Conservation (phyloP, 306 rosid species). For the Cicer yamashitae region DNA sequence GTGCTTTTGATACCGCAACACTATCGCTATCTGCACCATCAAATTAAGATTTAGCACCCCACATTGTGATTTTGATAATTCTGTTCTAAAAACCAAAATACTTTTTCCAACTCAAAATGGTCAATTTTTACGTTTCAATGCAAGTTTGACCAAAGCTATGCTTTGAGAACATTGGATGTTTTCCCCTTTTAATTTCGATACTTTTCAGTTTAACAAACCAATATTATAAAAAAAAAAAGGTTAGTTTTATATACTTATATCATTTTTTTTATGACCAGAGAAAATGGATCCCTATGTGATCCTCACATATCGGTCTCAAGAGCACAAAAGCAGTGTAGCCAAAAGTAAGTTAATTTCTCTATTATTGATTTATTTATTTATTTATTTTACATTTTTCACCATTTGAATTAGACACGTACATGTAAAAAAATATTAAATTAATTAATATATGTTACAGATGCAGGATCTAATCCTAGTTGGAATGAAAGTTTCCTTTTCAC, state of each 20-base stretch:
- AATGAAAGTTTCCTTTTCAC: slow-evolving; percentile 57
- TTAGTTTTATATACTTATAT: neutral
- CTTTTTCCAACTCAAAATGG: neutral
- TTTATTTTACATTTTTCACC: neutral
- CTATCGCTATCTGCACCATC: neutral
- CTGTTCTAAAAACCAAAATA: neutral
- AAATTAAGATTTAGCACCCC: neutral
- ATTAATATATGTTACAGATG: slow-evolving; percentile 10
- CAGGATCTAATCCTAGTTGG: slow-evolving; percentile 53
- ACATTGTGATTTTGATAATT: neutral
- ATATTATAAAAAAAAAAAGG: neutral
- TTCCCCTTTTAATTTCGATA: neutral
- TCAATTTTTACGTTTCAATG: neutral
- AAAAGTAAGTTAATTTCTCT: slow-evolving; percentile 34
- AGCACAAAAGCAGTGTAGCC: slow-evolving; percentile 53
- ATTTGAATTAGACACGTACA: neutral
- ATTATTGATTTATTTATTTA: neutral
- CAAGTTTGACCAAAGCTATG: neutral
- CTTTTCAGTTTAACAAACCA: neutral
- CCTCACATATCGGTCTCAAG: slow-evolving; percentile 51
- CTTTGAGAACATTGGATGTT: no score
- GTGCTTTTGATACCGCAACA: neutral
- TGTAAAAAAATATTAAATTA: neutral
- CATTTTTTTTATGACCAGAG: slow-evolving; percentile 38
- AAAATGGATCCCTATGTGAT: slow-evolving; percentile 57